phyloP scores from a whole-genome alignment of 345 rosid genomes.

The Eucalyptus polyanthemos region DNA sequence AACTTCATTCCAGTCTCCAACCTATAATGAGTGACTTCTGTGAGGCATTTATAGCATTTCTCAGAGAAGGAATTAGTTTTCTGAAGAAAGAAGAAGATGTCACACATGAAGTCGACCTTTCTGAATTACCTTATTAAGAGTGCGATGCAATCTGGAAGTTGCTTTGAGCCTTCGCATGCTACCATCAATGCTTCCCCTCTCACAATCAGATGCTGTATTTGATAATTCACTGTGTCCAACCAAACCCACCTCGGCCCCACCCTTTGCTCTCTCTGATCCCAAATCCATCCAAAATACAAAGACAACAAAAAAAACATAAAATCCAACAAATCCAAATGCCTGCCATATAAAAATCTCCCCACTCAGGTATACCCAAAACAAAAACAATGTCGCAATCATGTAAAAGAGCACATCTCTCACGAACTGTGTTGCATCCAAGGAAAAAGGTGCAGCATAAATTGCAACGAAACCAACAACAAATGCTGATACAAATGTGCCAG shows the following conservation, averaged over 20 bases:
- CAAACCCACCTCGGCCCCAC: neutral
- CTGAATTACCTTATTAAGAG: conserved; percentile 30
- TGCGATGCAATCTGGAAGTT: conserved; percentile 8
- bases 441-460: conserved; percentile 78
- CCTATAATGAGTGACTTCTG: neutral
- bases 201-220: conserved; percentile 14
- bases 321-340: conserved; percentile 77
- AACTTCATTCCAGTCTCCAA: neutral
- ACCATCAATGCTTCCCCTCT: conserved; percentile 12
- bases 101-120: neutral
- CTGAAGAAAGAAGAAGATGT: neutral
- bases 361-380: conserved; percentile 88
- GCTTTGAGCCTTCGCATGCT: conserved; percentile 15
- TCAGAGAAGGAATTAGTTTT: neutral
- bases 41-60: neutral
- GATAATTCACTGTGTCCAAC: neutral
- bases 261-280: conserved; percentile 7
- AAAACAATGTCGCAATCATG: conserved; percentile 47
- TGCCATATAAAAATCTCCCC: conserved; percentile 96
- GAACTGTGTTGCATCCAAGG: conserved; percentile 55
- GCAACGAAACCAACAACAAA: conserved; percentile 96
- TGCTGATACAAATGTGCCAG: conserved; percentile 86
- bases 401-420: conserved; percentile 85
- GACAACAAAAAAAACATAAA: conserved; percentile 75
- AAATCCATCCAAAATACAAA: conserved; percentile 94